Base-by-base conservation (phyloP, 352 stramenopile genomes). In the Globisporangium solare region DNA sequence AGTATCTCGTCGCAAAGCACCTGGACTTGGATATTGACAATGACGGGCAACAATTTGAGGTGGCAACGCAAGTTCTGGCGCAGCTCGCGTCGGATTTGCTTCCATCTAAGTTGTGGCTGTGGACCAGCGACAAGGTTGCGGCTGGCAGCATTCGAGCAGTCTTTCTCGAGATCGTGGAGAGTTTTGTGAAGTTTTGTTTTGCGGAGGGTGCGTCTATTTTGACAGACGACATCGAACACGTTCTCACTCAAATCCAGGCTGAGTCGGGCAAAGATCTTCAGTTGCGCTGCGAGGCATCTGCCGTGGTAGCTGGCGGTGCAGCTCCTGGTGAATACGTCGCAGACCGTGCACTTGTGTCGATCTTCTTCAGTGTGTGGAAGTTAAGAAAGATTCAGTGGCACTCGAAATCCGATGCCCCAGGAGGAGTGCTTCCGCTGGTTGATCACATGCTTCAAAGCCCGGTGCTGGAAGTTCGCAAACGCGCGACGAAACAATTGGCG, bases 391-490 rank as follows among this genome's bases (percentile, higher is more conserved):
- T 63, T 2, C 40, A 52, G 54, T 60, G 54, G 54, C 46, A 41
- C 35, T 31, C 43, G 14, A 39, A 56, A 37, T 56, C 56, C 13
- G 42, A 45, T 22, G 43, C 51, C 6, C 43, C 32, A 13, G 37
- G 22, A 3, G 48, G 61, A 12, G 41, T 49, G 10, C 48, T 54
- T 13, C 48, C 47, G n/a, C 43, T 82, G 3, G 35, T 79, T 10
- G 57, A 62, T 43, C 56, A 62, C 18, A 66, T 88, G 56, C 48
- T 89, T 8, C 58, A 71, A 21, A 73, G 66, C 4, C 60, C 59
- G 14, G 65, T 86, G 46, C 64, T 90, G 6, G 74, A 88, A 63
- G 72, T 85, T 15, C 78, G 80, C 48, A 90, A 88, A 60, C 74
- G 72, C 21, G 60, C 76, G 21, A 73, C 67, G 43, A 87, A 88